phyloP scores from a whole-genome alignment of 495 filamentous ascomycete genomes.

The Xylaria grammica region DNA sequence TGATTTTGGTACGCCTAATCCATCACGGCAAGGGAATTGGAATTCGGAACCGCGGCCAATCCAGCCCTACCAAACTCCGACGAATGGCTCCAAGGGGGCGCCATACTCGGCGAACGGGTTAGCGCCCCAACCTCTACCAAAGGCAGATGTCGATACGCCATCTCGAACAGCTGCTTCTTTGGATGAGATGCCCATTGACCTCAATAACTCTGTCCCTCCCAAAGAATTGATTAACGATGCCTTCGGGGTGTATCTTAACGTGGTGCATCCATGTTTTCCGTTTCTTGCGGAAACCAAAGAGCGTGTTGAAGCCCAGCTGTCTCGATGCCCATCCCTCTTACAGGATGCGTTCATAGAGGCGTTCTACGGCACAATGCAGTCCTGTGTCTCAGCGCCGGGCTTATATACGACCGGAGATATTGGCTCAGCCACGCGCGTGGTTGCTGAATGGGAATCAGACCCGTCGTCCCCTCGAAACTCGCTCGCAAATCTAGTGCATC shows the following conservation, averaged over 20 bases:
- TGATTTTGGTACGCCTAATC: slow-evolving; percentile 39
- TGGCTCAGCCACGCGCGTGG: slow-evolving; percentile 54
- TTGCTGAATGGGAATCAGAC: slow-evolving; percentile 57
- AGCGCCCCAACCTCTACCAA: slow-evolving; percentile 40
- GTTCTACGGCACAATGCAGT: slow-evolving; percentile 65
- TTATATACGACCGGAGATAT: slow-evolving; percentile 44
- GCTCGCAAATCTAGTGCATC: slow-evolving; percentile 61
- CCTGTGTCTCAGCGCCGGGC: slow-evolving; percentile 53
- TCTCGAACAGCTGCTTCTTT: slow-evolving; percentile 39
- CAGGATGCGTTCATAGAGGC: slow-evolving; percentile 76
- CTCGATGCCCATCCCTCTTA: slow-evolving; percentile 62
- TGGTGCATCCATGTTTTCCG: slow-evolving; percentile 76
- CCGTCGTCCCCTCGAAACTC: slow-evolving; percentile 50
- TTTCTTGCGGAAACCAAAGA: slow-evolving; percentile 71
- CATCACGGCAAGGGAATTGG: slow-evolving; percentile 40
- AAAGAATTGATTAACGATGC: slow-evolving; percentile 50
- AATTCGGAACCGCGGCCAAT: slow-evolving; percentile 46
- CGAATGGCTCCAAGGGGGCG: slow-evolving; percentile 26
- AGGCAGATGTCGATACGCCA: slow-evolving; percentile 31
- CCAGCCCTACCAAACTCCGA: slow-evolving; percentile 43
- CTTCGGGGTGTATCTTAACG: slow-evolving; percentile 69
- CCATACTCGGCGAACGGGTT: slow-evolving; percentile 52
- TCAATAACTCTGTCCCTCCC: slow-evolving; percentile 32
- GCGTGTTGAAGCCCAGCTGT: slow-evolving; percentile 64
- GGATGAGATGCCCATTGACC: slow-evolving; percentile 37